Evolutionary conservation across 495 filamentous ascomycete genomes (phyloP).

Genomic region (Entonaema liquescens): DNA sequence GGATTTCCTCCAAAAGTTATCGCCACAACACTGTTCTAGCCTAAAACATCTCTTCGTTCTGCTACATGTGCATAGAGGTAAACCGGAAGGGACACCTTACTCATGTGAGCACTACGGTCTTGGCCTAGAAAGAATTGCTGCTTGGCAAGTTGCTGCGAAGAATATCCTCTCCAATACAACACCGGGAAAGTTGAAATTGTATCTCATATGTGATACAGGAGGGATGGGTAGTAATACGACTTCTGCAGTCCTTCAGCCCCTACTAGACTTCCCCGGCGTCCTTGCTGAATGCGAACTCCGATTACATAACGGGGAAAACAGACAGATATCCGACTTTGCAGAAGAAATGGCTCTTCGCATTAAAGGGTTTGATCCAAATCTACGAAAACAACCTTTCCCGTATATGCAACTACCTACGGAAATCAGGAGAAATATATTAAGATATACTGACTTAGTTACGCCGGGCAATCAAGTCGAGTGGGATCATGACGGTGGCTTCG

Average conservation of each 20-base stretch:
- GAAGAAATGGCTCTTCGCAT: background rate
- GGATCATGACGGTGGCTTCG: background rate
- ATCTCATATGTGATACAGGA: background rate
- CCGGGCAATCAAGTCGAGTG: constrained; percentile 3
- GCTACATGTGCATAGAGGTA: background rate
- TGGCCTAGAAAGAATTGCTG: background rate
- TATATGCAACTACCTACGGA: constrained; percentile 1
- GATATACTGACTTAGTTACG: constrained; percentile 5
- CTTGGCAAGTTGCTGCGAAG: background rate
- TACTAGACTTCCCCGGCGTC: background rate
- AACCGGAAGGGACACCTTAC: background rate
- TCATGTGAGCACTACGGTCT: too few relatives aligned
- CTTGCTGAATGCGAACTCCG: background rate
- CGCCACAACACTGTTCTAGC: background rate
- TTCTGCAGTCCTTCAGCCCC: background rate
- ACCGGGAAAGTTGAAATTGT: background rate
- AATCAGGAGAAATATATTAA: constrained; percentile 6
- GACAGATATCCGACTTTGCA: background rate
- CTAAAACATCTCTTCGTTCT: background rate
- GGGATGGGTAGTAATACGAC: background rate
- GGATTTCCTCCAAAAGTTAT: background rate
- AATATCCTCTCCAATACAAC: background rate
- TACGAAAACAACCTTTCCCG: background rate
- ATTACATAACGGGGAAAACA: background rate
- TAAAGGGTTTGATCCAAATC: background rate